phyloP scores from a whole-genome alignment of 257 asterid genomes.

The Leptodermis oblonga region DNA sequence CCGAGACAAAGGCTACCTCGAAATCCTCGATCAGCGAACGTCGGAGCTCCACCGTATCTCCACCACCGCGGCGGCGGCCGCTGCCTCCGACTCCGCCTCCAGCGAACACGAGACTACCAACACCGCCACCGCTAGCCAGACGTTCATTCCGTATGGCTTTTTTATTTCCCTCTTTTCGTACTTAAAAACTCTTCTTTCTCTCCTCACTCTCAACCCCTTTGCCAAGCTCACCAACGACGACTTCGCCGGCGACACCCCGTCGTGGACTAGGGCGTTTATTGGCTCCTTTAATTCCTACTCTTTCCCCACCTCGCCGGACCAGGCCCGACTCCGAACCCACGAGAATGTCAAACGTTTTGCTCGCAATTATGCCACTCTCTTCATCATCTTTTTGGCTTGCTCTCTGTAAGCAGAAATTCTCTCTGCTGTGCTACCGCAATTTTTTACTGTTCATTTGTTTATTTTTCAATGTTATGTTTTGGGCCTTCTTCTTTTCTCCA shows the following conservation, averaged over 20 bases:
- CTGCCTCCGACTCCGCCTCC: slow-evolving; percentile 15
- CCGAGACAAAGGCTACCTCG: slow-evolving; percentile 86
- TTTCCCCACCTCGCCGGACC: slow-evolving; percentile 73
- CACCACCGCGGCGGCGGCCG: slow-evolving; percentile 25
- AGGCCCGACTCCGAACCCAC: slow-evolving; percentile 83
- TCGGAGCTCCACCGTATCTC: slow-evolving; percentile 77
- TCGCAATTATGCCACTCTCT: slow-evolving; percentile 70
- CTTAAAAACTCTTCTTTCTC: slow-evolving; percentile 64
- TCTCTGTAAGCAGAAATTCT: slow-evolving; percentile 47
- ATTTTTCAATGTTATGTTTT: not conserved
- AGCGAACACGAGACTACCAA: slow-evolving; percentile 7
- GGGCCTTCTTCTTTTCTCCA: not conserved
- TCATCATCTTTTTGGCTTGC: slow-evolving; percentile 69
- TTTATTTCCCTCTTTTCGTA: slow-evolving; percentile 40
- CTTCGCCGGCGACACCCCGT: slow-evolving; percentile 65
- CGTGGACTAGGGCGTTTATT: slow-evolving; percentile 71
- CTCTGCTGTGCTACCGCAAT: not conserved
- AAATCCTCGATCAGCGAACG: slow-evolving; percentile 76
- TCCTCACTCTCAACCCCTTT: slow-evolving; percentile 72
- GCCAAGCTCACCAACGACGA: slow-evolving; percentile 68
- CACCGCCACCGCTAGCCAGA: slow-evolving; percentile 19
- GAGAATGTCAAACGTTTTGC: slow-evolving; percentile 91
- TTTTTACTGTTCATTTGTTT: not conserved
- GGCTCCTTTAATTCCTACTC: slow-evolving; percentile 75
- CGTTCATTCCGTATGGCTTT: slow-evolving; percentile 32